Conservation (phyloP, 2,329 filamentous ascomycete genomes). For the Ramularia endophylla region DNA sequence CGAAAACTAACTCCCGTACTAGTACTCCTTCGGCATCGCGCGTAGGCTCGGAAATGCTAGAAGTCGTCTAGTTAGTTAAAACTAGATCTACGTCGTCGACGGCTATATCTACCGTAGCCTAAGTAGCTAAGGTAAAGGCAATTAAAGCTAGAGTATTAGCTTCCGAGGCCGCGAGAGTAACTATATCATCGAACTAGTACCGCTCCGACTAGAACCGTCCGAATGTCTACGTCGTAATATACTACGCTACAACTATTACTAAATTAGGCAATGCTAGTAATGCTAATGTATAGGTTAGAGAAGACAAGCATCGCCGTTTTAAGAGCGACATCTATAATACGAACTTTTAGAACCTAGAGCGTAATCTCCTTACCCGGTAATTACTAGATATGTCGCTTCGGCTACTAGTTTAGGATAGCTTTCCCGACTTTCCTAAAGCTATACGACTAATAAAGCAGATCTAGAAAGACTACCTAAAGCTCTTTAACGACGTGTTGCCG, state of each 20-base stretch:
- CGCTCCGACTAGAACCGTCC: neutral
- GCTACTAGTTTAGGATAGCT: neutral
- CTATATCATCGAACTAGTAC: neutral
- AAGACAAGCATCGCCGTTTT: constrained; percentile 1
- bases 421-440: neutral
- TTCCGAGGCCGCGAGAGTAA: neutral
- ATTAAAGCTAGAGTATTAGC: neutral
- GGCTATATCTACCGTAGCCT: neutral
- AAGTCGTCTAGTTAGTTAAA: too few relatives aligned
- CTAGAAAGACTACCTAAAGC: neutral
- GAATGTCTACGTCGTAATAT: neutral
- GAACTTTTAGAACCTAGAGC: constrained; percentile 3
- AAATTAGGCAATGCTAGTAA: neutral
- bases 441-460: neutral
- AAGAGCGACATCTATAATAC: constrained; percentile 2
- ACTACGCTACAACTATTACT: neutral
- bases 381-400: neutral
- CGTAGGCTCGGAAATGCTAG: too few relatives aligned
- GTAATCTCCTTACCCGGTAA: neutral
- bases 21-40: too few relatives aligned
- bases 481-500: neutral
- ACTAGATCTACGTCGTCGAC: neutral
- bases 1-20: too few relatives aligned
- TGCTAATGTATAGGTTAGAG: neutral
- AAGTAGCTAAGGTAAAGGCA: neutral